Evolutionary conservation across 495 filamentous ascomycete species (phyloP).

Genomic region (Podospora conica): DNA sequence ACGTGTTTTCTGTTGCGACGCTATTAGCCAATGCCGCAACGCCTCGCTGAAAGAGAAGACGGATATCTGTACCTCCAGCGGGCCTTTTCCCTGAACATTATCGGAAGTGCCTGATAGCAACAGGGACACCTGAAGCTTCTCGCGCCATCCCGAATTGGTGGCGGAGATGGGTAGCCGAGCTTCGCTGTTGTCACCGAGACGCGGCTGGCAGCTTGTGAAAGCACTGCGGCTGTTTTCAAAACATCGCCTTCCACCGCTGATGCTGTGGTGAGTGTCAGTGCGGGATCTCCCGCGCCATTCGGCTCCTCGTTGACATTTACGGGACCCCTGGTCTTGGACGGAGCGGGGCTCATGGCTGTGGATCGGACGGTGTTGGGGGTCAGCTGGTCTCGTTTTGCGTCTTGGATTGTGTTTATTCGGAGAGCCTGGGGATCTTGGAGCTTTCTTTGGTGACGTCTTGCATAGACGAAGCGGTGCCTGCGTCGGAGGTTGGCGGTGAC

Average conservation of each 20-base stretch:
- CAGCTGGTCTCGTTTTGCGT: not conserved
- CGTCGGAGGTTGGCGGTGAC: not conserved
- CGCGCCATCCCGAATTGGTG: not conserved
- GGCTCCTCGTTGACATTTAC: not conserved
- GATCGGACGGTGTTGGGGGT: no score
- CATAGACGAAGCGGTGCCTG: not conserved
- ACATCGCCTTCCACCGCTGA: not conserved
- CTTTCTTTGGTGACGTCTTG: not conserved
- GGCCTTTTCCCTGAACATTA: not conserved
- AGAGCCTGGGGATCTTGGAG: not conserved
- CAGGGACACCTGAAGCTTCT: not conserved
- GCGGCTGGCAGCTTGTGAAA: not conserved
- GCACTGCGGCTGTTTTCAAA: not conserved
- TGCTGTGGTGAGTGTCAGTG: not conserved
- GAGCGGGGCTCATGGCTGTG: not conserved
- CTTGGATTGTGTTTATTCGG: not conserved
- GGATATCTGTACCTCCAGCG: not conserved
- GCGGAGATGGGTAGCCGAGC: not conserved
- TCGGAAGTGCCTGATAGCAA: not conserved
- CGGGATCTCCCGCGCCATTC: not conserved
- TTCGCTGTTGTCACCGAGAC: not conserved
- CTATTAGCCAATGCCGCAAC: not conserved
- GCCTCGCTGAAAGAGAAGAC: not conserved
- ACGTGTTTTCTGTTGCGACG: not conserved
- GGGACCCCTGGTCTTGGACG: not conserved